Evolutionary conservation across 495 filamentous ascomycete species (phyloP).

Genomic region (Xylaria sp.): DNA sequence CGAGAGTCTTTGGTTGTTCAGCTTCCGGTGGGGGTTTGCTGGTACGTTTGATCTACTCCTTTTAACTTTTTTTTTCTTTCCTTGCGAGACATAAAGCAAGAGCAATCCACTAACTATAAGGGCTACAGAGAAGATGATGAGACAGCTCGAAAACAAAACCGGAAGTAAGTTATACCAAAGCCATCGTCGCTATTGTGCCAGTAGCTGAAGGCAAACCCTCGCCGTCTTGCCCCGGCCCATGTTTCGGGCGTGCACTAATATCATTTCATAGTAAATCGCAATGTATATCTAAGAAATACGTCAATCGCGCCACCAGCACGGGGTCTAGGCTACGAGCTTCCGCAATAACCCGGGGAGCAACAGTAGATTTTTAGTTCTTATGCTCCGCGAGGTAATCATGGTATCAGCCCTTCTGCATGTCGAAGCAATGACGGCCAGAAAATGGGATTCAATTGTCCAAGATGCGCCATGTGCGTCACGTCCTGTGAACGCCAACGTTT

Average conservation of each 20-base stretch:
- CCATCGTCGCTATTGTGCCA: background rate
- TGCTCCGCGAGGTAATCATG: background rate
- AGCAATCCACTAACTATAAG: background rate
- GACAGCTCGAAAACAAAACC: constrained; percentile 37
- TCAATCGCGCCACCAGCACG: constrained; percentile 33
- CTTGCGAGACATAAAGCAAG: background rate
- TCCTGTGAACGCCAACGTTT: background rate
- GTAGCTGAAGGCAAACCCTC: background rate
- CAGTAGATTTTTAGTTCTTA: background rate
- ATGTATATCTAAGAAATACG: constrained; percentile 36
- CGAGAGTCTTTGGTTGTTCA: constrained; percentile 41
- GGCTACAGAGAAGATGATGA: constrained; percentile 41
- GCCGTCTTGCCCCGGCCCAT: background rate
- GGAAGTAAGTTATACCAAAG: constrained; percentile 21
- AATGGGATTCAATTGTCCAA: background rate
- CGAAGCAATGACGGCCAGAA: background rate
- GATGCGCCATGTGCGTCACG: background rate
- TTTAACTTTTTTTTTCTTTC: background rate
- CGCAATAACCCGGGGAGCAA: background rate
- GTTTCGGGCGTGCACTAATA: background rate
- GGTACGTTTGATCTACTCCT: constrained; percentile 32
- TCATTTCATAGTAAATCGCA: constrained; percentile 26
- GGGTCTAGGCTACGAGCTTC: constrained; percentile 19
- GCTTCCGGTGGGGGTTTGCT: constrained; percentile 43
- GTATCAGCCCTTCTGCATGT: background rate